Evolutionary conservation across 805 yeast genomes (phyloP).

Genomic region (Hanseniaspora occidentalis): DNA sequence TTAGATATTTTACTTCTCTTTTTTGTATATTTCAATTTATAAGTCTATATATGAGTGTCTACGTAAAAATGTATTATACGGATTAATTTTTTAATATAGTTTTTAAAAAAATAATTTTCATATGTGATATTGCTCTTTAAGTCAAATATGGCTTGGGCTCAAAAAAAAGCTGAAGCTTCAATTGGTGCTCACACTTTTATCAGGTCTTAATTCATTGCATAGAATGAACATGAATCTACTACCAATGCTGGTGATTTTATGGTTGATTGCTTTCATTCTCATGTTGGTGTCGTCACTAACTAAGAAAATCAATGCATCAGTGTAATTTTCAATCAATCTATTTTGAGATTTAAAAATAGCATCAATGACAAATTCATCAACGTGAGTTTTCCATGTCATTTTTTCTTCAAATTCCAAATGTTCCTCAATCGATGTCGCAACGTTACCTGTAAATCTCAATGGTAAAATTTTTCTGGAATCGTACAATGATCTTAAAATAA

Average conservation of each 20-base stretch:
- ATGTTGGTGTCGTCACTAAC: slow-evolving; percentile 67
- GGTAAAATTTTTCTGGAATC: slow-evolving; percentile 44
- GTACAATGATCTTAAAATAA: slow-evolving; percentile 56
- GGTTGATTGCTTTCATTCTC: slow-evolving; percentile 42
- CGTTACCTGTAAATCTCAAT: slow-evolving; percentile 55
- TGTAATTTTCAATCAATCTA: slow-evolving; percentile 9
- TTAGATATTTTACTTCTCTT: neutral
- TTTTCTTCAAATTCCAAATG: slow-evolving; percentile 64
- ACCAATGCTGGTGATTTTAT: slow-evolving; percentile 20
- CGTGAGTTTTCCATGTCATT: slow-evolving; percentile 57
- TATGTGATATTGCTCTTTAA: too few species aligned
- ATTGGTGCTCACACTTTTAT: slow-evolving; percentile 15
- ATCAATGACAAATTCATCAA: slow-evolving; percentile 56
- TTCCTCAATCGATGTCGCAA: slow-evolving; percentile 57
- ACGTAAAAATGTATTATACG: too few species aligned
- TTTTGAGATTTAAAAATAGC: slow-evolving; percentile 33
- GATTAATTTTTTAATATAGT: neutral
- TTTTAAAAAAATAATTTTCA: neutral
- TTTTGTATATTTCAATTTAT: too few species aligned
- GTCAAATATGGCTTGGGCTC: neutral
- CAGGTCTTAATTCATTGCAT: slow-evolving; percentile 17
- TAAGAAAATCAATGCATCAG: slow-evolving; percentile 33
- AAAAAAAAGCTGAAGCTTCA: slow-evolving; percentile 1
- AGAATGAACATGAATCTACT: slow-evolving; percentile 24
- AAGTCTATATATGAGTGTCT: too few species aligned